Evolutionary conservation across 2,329 filamentous ascomycete genomes (phyloP), one percentile per base, ranked within the genome.

Genomic region (Dendryphion nanum): DNA sequence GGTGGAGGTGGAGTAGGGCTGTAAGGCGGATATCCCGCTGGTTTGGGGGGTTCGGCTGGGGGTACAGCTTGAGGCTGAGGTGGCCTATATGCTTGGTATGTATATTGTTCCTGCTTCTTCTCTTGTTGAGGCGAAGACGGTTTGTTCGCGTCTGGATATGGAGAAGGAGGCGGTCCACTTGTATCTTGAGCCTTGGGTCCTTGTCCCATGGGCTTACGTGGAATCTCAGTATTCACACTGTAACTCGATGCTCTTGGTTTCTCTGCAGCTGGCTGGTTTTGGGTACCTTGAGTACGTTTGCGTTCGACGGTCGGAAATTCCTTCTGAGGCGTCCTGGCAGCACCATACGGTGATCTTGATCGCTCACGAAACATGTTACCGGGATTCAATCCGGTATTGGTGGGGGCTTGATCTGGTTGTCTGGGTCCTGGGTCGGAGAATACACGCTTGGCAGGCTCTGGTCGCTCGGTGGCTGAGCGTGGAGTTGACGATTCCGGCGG

Each of bases 361-460:
- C 26, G 14, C 18, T 35, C 37, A 12, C 23, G 31, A n/a, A 18
- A 29, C 4, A 18, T 7, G 18, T 4, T 15, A 15, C 19, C 18
- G 24, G 37, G 14, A 33, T 26, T 15, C 6, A 33, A 30, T 8
- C n/a, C n/a, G 4, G 15, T 24, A 12, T 35, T 23, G 17, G 16
- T 18, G 18, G 18, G 12, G 8, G 16, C 15, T n/a, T 30, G 15
- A 18, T 24, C 18, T 30, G 16, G 23, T 23, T 21, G 20, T 18
- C 18, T 18, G 13, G 37, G 37, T 13, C 37, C 37, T 16, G 37
- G 37, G 20, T 40, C 37, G 6, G 37, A 35, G 15, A 40, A 40
- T 5, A 35, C 23, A 2, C 32, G 37, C 18, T 40, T 38, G 6
- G 8, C 17, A n/a, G 30, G 20, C 2, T 32, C 14, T 38, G 20